Percentiles rank a stretch among this genome's conserved stretches.
phyloP scores from a whole-genome alignment of 2,329 filamentous ascomycete genomes.

The Claviceps paspali region DNA sequence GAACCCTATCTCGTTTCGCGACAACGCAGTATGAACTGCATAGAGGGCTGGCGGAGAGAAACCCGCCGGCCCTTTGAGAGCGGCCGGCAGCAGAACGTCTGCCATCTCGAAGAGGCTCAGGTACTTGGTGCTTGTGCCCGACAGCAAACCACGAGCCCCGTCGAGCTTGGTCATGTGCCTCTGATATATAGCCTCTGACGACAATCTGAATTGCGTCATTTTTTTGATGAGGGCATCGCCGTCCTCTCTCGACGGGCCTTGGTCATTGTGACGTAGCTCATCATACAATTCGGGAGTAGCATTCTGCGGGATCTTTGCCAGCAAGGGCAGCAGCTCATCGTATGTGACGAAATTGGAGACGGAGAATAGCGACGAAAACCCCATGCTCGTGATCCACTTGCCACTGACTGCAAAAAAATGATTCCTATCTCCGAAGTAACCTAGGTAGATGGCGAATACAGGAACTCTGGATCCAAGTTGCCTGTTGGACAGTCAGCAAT shows the following conservation, averaged over 20 bases:
- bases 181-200: conserved; percentile 31
- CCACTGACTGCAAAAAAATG: conserved; percentile 40
- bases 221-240: conserved; percentile 28
- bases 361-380: conserved; percentile 31
- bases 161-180: conserved; percentile 32
- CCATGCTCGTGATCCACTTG: conserved; percentile 29
- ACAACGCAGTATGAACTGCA: conserved; percentile 52
- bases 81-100: conserved; percentile 23
- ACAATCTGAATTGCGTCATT: conserved; percentile 30
- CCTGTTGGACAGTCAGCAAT: conserved; percentile 9
- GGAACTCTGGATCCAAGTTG: conserved; percentile 26
- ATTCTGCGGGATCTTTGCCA: conserved; percentile 16
- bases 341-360: conserved; percentile 29
- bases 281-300: conserved; percentile 17
- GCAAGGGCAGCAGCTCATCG: conserved; percentile 25
- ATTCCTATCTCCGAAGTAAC: conserved; percentile 31
- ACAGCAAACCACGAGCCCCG: conserved; percentile 26
- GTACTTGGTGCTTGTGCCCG: conserved; percentile 24
- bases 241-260: conserved; percentile 28
- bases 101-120: conserved; percentile 37
- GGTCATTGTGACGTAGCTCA: conserved; percentile 15
- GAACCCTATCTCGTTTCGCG: conserved; percentile 45
- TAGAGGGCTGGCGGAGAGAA: conserved; percentile 41
- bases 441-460: conserved; percentile 37
- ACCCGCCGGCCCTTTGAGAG: conserved; percentile 19